phyloP scores from a whole-genome alignment of 1,284 basidiomycete genomes.

The Meripilus lineatus region DNA sequence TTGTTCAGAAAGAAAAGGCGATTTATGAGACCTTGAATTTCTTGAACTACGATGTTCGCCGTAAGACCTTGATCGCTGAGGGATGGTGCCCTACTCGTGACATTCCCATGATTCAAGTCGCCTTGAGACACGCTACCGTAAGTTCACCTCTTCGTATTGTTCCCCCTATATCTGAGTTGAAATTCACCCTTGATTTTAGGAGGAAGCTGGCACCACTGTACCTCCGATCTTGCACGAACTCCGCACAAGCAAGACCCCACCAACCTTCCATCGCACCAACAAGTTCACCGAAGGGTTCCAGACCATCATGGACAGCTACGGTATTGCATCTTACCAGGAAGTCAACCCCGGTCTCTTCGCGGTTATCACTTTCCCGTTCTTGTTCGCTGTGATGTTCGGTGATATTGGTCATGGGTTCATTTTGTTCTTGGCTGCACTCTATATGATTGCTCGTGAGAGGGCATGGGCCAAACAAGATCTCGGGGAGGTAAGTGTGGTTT shows the following conservation, averaged over 20 bases:
- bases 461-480: slow-evolving; percentile 74
- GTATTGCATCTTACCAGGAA: slow-evolving; percentile 93
- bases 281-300: slow-evolving; percentile 98
- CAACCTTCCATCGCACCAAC: slow-evolving; percentile 94
- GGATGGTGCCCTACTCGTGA: slow-evolving; percentile 97
- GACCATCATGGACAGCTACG: slow-evolving; percentile 97
- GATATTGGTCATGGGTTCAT: slow-evolving; percentile 96
- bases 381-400: slow-evolving; percentile 99
- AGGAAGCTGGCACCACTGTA: slow-evolving; percentile 89
- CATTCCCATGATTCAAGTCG: slow-evolving; percentile 82
- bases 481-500: slow-evolving; percentile 59
- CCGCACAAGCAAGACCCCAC: slow-evolving; percentile 87
- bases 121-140: slow-evolving; percentile 89
- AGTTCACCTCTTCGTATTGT: slow-evolving; percentile 20
- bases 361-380: slow-evolving; percentile 94
- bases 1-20: slow-evolving; percentile 93
- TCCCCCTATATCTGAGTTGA: too few species aligned
- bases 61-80: slow-evolving; percentile 96
- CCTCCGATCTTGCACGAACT: slow-evolving; percentile 93
- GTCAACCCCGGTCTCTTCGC: slow-evolving; percentile 96
- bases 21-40: slow-evolving; percentile 94
- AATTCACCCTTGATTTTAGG: too few species aligned
- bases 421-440: slow-evolving; percentile 71
- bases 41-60: slow-evolving; percentile 90
- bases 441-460: slow-evolving; percentile 86